A percentile compares a stretch with the other conserved stretches of the same genome.
phyloP scores from a whole-genome alignment of 2,329 filamentous ascomycete species.

The Sphaerulina musiva region DNA sequence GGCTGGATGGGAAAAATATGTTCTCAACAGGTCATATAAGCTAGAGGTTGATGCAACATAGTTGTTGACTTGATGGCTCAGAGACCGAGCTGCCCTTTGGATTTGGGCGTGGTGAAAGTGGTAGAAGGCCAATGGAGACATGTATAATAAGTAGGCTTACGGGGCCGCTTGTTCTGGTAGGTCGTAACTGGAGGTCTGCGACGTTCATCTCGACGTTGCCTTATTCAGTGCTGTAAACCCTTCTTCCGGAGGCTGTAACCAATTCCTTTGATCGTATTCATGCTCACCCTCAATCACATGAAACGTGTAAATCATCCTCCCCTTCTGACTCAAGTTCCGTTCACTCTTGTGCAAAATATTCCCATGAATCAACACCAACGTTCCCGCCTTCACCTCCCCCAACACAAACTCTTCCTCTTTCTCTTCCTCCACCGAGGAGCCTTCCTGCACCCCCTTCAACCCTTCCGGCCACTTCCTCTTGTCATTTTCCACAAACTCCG shows the following conservation, averaged over 20 bases:
- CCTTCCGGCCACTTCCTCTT: conserved; percentile 43
- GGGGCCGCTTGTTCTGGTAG: too few species aligned
- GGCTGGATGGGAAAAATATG: too few species aligned
- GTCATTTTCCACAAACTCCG: conserved; percentile 55
- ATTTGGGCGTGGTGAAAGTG: too few species aligned
- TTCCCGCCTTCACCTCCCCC: conserved; percentile 84
- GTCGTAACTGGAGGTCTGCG: too few species aligned
- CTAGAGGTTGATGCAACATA: too few species aligned
- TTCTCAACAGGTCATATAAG: too few species aligned
- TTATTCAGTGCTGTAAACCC: conserved; percentile 54
- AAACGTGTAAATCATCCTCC: conserved; percentile 93
- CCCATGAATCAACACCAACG: conserved; percentile 87
- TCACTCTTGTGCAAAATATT: conserved; percentile 95
- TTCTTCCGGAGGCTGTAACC: conserved; percentile 76
- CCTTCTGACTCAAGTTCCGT: conserved; percentile 78
- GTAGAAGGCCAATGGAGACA: too few species aligned
- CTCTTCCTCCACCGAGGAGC: conserved; percentile 28
- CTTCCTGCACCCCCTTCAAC: conserved; percentile 20
- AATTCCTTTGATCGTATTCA: conserved; percentile 79
- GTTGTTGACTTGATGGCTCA: too few species aligned
- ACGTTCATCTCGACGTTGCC: background rate
- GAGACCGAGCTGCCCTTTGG: too few species aligned
- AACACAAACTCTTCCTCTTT: conserved; percentile 60
- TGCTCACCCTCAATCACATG: conserved; percentile 84
- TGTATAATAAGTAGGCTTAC: too few species aligned